Evolutionary conservation across 225 moss, liverwort and hornwort species (phyloP), one percentile per base, ranked within the genome.

Genomic region (Pseudoscleropodium purum): DNA sequence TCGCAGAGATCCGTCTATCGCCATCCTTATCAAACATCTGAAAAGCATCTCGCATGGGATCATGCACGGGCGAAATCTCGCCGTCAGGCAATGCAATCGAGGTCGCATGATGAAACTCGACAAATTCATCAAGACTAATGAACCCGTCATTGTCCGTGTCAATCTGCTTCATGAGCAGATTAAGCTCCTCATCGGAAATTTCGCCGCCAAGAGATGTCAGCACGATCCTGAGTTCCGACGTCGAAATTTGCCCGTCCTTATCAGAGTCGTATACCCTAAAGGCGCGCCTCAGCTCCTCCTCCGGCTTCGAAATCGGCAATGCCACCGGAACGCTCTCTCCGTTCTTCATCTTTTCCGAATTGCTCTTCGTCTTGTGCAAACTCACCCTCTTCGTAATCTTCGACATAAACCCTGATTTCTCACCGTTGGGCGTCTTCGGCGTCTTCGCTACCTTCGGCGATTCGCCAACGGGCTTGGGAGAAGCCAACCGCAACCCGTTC

Each of bases 1-100:
- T 64, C 31, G 93, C 93, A 5, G 92, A 93, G 9, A 95, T 95
- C 18, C 81, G 89, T 29, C 17, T 83, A 12, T 95, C 90, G 12
- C 93, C 93, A 87, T 95, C 91, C 89, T 93, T 93, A 68, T 95
- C 93, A 67, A 95, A 95, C 85, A 78, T 89, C 34, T 84, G 76
- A 87, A 95, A 95, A 8, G 94, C 93, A 59, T 91, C 91, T 66
- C 90, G 85, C 59, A 92, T 81, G 17, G 90, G 86, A 75, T 95
- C 94, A 67, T 84, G 91, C 20, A 75, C 54, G 30, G 90, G 86
- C 10, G 91, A 89, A 64, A 87, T 47, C 56, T 66, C 84, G 19
- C 83, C 86, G 15, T 37, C 64, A 19, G 72, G 83, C 34, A 52
- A 65, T 26, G 25, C 34, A 69, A 13, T 33, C 65, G 47, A 20